Conservation (phyloP, 2,329 filamentous ascomycete genomes). For the Didymella segeticola region DNA sequence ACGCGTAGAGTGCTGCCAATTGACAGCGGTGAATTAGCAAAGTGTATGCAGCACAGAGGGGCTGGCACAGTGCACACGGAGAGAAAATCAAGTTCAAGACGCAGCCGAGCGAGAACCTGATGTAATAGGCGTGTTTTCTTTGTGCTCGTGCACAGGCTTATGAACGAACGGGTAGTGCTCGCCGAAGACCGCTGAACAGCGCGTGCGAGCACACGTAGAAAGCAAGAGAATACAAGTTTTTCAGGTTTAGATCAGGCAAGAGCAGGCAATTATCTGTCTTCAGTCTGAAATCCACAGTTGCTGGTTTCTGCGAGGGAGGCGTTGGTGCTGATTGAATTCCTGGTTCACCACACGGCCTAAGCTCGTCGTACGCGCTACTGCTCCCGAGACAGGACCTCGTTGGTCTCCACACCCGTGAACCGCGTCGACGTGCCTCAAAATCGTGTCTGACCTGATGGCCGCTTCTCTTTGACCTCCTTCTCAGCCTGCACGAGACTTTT, state of each 20-base stretch:
- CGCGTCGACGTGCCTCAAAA: slow-evolving; percentile 38
- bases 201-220: not conserved
- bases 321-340: slow-evolving; percentile 26
- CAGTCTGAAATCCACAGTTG: slow-evolving; percentile 2
- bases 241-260: not conserved
- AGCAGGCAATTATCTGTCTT: not conserved
- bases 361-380: slow-evolving; percentile 31
- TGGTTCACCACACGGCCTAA: slow-evolving; percentile 30
- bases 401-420: slow-evolving; percentile 36
- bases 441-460: slow-evolving; percentile 47
- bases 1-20: slow-evolving; percentile 36
- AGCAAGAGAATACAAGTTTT: not conserved
- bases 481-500: slow-evolving; percentile 21
- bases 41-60: slow-evolving; percentile 41
- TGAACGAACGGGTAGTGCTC: slow-evolving; percentile 23
- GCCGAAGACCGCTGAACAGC: slow-evolving; percentile 20
- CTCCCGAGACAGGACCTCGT: slow-evolving; percentile 22
- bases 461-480: slow-evolving; percentile 36
- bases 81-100: slow-evolving; percentile 35
- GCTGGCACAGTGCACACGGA: slow-evolving; percentile 45
- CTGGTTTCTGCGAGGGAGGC: slow-evolving; percentile 19
- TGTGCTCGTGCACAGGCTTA: slow-evolving; percentile 40
- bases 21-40: slow-evolving; percentile 28
- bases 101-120: slow-evolving; percentile 39
- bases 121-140: slow-evolving; percentile 33